These are phyloP conservation scores for Epichloe coenophiala DNA, from an alignment of 2,329 filamentous ascomycete genomes.

Conservation along the genomic window DNA sequence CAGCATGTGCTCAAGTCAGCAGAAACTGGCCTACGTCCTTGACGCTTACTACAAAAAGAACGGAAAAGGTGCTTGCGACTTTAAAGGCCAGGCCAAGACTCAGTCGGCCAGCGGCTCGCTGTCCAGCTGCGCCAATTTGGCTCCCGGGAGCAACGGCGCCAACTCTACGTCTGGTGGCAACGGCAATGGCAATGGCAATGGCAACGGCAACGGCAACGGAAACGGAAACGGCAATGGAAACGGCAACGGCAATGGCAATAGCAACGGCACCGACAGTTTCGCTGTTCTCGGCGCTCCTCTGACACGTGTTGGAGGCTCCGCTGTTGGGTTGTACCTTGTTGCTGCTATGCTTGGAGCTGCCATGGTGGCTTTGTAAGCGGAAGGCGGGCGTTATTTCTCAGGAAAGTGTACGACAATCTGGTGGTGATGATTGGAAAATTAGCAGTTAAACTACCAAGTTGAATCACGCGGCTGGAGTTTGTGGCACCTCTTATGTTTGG, in stretches of 20 bases:
- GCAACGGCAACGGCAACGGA: background rate
- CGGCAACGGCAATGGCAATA: background rate
- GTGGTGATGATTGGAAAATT: too few relatives aligned
- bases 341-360: conserved; percentile 36
- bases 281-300: conserved; percentile 23
- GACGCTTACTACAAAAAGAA: conserved; percentile 57
- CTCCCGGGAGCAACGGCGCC: conserved; percentile 35
- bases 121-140: conserved; percentile 45
- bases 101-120: conserved; percentile 33
- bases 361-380: conserved; percentile 36
- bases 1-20: conserved; percentile 57
- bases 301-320: conserved; percentile 28
- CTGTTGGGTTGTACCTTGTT: conserved; percentile 35
- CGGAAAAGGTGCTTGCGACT: conserved; percentile 48
- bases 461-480: too few relatives aligned
- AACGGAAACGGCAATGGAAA: background rate
- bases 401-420: background rate
- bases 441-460: too few relatives aligned
- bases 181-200: background rate
- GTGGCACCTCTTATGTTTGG: too few relatives aligned
- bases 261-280: conserved; percentile 17
- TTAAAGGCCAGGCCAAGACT: conserved; percentile 50
- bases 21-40: conserved; percentile 62
- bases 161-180: background rate
- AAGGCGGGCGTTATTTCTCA: background rate